These are phyloP conservation scores for Grosmannia huntii DNA, from an alignment of 2,329 filamentous ascomycete species.

Conservation along the genomic window DNA sequence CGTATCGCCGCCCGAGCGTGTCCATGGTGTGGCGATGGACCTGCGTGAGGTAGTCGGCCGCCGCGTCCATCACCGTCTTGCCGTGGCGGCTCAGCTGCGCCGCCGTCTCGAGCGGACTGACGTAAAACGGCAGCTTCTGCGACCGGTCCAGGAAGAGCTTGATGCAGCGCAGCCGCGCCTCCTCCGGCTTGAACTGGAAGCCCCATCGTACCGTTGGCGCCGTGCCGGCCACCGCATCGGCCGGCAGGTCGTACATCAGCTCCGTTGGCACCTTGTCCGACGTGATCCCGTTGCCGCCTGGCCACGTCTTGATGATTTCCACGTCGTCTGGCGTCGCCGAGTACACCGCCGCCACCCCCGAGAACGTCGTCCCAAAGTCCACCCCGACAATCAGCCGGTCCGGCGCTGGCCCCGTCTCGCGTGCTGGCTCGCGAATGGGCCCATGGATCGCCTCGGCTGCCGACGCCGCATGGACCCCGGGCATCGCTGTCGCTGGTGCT, in stretches of 20 bases:
- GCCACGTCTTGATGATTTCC: conserved; percentile 77
- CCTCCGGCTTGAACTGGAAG: conserved; percentile 69
- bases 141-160: conserved; percentile 73
- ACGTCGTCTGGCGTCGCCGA: conserved; percentile 66
- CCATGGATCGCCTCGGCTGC: conserved; percentile 51
- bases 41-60: conserved; percentile 67
- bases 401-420: conserved; percentile 36
- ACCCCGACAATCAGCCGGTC: conserved; percentile 66
- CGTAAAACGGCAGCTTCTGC: conserved; percentile 70
- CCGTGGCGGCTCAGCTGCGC: conserved; percentile 61
- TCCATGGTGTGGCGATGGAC: conserved; percentile 70
- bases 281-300: conserved; percentile 74
- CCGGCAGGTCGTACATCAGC: conserved; percentile 47
- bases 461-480: conserved; percentile 22
- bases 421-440: conserved; percentile 41
- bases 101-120: conserved; percentile 64
- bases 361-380: conserved; percentile 78
- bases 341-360: conserved; percentile 62
- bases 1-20: conserved; percentile 59
- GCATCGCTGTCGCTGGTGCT: too few relatives aligned
- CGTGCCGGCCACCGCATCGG: conserved; percentile 22
- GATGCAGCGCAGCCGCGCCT: conserved; percentile 65
- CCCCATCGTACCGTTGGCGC: conserved; percentile 57
- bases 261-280: conserved; percentile 79
- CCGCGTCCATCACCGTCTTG: conserved; percentile 67